Conservation (phyloP, 1,284 basidiomycete species). For the Ustilago hordei region DNA sequence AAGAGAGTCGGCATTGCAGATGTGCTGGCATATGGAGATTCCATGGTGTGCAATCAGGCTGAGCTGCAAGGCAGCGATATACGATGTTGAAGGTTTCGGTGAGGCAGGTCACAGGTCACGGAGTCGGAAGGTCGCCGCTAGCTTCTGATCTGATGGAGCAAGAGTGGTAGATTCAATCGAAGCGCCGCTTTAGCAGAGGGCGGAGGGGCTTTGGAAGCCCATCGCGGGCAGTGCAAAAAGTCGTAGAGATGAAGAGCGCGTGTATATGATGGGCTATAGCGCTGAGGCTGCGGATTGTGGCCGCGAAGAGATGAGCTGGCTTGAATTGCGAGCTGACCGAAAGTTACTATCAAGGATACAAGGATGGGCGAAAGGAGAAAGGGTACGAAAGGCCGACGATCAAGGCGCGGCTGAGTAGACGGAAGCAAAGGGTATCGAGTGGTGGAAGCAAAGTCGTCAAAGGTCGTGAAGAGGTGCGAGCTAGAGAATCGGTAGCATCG, state of each 20-base stretch:
- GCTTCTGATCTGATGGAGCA: neutral
- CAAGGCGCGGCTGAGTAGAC: conserved; percentile 1
- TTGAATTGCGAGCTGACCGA: neutral
- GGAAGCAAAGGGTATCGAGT: conserved; percentile 13
- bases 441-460: conserved; percentile 18
- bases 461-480: conserved; percentile 18
- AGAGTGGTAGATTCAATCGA: too few species aligned
- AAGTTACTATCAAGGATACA: neutral
- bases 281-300: neutral
- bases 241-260: neutral
- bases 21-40: neutral
- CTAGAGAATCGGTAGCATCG: neutral
- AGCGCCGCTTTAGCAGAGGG: conserved; percentile 5
- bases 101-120: too few species aligned
- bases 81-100: too few species aligned
- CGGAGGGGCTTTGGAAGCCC: conserved; percentile 7
- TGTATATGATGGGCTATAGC: neutral
- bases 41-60: conserved; percentile 6
- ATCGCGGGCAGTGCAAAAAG: neutral
- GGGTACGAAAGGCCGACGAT: neutral
- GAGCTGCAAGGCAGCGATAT: too few species aligned
- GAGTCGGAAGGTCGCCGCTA: neutral
- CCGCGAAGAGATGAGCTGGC: neutral
- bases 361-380: neutral
- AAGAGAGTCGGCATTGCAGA: conserved; percentile 13